Conservation (phyloP, 345 rosid species). For the Durio zibethinus region DNA sequence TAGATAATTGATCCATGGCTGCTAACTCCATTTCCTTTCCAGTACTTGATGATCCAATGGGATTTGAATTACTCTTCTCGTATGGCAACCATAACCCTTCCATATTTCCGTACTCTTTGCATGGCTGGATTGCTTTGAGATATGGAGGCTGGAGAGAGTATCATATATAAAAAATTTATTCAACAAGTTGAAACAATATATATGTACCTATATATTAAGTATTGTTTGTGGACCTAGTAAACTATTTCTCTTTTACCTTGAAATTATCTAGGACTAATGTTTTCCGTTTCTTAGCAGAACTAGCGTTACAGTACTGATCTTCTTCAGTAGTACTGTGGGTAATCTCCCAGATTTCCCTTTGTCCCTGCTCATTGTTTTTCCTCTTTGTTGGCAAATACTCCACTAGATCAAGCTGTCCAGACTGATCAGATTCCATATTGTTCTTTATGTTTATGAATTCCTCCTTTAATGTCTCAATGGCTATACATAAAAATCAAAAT, state of each 20-base stretch:
- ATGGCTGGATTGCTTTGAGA: neutral
- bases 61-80: neutral
- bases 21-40: neutral
- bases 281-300: neutral
- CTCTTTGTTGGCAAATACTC: constrained; percentile 16
- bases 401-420: neutral
- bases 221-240: neutral
- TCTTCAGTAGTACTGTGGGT: neutral
- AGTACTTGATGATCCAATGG: neutral
- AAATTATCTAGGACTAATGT: neutral
- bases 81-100: neutral
- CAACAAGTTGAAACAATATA: neutral
- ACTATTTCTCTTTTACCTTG: constrained; percentile 4
- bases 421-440: neutral
- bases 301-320: neutral
- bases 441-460: constrained; percentile 15
- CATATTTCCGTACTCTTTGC: neutral
- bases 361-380: neutral
- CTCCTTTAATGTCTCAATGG: constrained; percentile 20
- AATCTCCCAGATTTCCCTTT: neutral
- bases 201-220: neutral
- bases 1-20: neutral
- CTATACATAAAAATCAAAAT: neutral
- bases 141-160: neutral
- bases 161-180: neutral